A percentile compares a stretch with the other conserved stretches of the same genome.
Conservation (phyloP, 495 filamentous ascomycete genomes). For the Cercophora sp. region DNA sequence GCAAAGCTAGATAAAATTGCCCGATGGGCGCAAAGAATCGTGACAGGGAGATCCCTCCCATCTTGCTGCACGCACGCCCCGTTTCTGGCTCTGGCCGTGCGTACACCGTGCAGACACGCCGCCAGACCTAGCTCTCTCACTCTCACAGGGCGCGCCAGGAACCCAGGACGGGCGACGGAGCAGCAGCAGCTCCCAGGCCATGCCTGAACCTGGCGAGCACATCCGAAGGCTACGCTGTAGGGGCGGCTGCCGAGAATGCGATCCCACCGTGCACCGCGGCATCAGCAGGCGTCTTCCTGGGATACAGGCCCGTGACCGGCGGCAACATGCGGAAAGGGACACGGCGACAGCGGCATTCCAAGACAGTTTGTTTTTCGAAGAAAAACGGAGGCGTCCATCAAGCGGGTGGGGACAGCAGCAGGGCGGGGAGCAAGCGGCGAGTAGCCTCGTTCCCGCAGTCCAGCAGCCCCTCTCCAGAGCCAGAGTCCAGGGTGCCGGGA, state of each 20-base stretch:
- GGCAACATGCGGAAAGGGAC: constrained; percentile 6
- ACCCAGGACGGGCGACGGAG: no score
- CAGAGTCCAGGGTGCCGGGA: constrained; percentile 1
- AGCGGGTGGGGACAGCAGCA: not conserved
- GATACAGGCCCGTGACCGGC: constrained; percentile 9
- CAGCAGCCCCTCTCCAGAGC: not conserved
- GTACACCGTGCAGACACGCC: constrained; percentile 11
- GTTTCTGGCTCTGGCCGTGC: constrained; percentile 7
- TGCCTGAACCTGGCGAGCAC: constrained; percentile 2
- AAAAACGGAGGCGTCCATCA: no score
- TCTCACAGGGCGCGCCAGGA: no score
- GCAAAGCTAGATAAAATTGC: constrained; percentile 41
- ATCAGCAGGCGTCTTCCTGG: not conserved
- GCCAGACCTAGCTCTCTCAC: no score
- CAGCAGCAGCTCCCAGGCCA: not conserved
- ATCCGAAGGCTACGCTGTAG: constrained; percentile 5
- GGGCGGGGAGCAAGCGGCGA: not conserved
- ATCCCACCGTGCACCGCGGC: constrained; percentile 2
- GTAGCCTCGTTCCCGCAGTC: not conserved
- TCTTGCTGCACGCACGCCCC: constrained; percentile 20
- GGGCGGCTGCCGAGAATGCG: constrained; percentile 4
- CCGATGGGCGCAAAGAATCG: constrained; percentile 32
- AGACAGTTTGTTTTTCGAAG: no score
- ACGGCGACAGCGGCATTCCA: not conserved
- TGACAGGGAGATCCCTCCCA: constrained; percentile 28